Conservation (phyloP, 495 filamentous ascomycete species). For the Poronia punctata region DNA sequence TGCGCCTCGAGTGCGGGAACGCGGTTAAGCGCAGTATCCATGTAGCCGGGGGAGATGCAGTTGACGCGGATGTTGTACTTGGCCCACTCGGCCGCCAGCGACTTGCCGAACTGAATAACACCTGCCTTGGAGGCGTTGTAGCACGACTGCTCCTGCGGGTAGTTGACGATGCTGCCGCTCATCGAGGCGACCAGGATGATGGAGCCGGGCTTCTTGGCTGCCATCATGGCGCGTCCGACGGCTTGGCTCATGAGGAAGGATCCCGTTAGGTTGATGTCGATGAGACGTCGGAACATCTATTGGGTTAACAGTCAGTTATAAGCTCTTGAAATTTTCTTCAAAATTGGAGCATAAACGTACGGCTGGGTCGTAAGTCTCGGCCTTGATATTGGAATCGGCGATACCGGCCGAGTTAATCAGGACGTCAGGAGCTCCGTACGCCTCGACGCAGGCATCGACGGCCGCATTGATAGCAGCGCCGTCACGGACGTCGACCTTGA, state of each 20-base stretch:
- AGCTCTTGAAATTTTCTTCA: neutral
- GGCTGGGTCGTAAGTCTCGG: conserved; percentile 51
- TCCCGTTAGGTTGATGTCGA: conserved; percentile 71
- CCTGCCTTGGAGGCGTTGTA: conserved; percentile 79
- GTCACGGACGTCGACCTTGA: conserved; percentile 71
- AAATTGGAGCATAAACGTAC: neutral
- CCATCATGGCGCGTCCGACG: conserved; percentile 59
- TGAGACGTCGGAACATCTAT: conserved; percentile 58
- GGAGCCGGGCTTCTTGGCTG: conserved; percentile 55
- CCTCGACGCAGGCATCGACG: conserved; percentile 50
- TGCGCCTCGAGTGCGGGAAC: conserved; percentile 66
- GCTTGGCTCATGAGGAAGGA: conserved; percentile 64
- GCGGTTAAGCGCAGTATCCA: conserved; percentile 71
- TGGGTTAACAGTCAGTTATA: conserved; percentile 27
- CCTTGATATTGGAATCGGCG: conserved; percentile 57
- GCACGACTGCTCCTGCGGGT: conserved; percentile 68
- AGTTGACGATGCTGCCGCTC: conserved; percentile 74
- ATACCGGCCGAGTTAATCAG: conserved; percentile 81
- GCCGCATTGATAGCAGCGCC: conserved; percentile 53
- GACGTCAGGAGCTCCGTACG: conserved; percentile 62
- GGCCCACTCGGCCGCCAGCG: conserved; percentile 74
- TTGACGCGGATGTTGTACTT: conserved; percentile 69
- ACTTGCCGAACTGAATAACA: conserved; percentile 69
- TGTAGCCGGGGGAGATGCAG: conserved; percentile 72
- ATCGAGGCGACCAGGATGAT: conserved; percentile 72